Conservation (phyloP, 441 rosid species). For the Bruguiera hainesii region DNA sequence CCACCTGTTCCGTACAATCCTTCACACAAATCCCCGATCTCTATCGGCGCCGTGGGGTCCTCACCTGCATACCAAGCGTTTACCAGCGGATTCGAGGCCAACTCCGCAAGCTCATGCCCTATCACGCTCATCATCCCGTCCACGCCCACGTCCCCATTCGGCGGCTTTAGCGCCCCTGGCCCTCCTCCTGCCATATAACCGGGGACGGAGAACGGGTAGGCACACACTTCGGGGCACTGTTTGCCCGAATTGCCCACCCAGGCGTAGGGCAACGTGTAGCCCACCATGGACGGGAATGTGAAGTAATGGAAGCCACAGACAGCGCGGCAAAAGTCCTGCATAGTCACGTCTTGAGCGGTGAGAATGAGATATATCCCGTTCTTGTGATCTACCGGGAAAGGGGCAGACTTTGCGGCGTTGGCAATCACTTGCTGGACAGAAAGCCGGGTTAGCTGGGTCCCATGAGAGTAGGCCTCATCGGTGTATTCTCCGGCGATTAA, state of each 20-base stretch:
- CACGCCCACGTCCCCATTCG: conserved; percentile 72
- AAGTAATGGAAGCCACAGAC: conserved; percentile 91
- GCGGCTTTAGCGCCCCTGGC: conserved; percentile 50
- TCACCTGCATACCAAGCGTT: conserved; percentile 97
- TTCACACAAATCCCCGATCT: conserved; percentile 22
- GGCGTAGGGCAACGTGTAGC: conserved; percentile 88
- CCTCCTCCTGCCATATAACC: conserved; percentile 77
- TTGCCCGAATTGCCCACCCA: conserved; percentile 83
- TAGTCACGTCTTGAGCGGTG: conserved; percentile 63
- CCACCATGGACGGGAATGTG: conserved; percentile 90
- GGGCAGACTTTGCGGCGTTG: conserved; percentile 54
- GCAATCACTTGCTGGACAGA: conserved; percentile 73
- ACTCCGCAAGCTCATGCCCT: conserved; percentile 84
- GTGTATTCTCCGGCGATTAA: conserved; percentile 65
- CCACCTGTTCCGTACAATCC: conserved; percentile 89
- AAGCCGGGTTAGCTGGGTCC: conserved; percentile 57
- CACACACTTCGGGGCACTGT: conserved; percentile 89
- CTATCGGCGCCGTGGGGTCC: conserved; percentile 93
- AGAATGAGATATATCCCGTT: conserved; percentile 81
- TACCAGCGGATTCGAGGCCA: conserved; percentile 73
- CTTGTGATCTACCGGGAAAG: conserved; percentile 76
- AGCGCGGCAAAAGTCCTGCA: conserved; percentile 84
- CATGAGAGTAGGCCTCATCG: conserved; percentile 55
- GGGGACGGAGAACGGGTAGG: conserved; percentile 84
- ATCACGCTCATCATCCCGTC: conserved; percentile 96